Evolutionary conservation across 1,284 basidiomycete species (phyloP).

Genomic region (Phenoliferia sp.): DNA sequence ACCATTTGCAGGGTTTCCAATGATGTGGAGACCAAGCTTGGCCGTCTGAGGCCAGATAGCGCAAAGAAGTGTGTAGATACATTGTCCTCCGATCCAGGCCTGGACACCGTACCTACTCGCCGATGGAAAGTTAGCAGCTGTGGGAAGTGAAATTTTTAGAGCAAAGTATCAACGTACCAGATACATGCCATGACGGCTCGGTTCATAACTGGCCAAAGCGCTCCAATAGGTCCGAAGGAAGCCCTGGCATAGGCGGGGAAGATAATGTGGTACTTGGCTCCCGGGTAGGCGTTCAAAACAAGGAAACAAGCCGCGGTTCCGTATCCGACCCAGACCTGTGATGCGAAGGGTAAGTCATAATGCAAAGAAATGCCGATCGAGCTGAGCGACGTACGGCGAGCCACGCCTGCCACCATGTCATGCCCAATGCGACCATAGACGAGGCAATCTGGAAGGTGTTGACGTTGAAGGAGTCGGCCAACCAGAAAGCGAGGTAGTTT

Average conservation of each 20-base stretch:
- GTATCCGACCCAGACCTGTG: constrained; percentile 39
- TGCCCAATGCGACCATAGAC: constrained; percentile 47
- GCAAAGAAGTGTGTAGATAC: constrained; percentile 64
- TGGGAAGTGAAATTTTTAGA: constrained; percentile 30
- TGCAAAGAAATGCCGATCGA: constrained; percentile 2
- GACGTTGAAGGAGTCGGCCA: constrained; percentile 73
- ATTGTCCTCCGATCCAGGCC: constrained; percentile 71
- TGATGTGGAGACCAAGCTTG: constrained; percentile 57
- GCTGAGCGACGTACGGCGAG: no score
- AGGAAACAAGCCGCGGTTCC: constrained; percentile 66
- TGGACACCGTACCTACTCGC: constrained; percentile 58
- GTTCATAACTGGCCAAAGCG: constrained; percentile 75
- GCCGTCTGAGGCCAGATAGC: constrained; percentile 69
- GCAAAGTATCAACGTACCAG: constrained; percentile 38
- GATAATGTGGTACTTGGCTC: constrained; percentile 50
- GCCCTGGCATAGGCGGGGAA: constrained; percentile 45
- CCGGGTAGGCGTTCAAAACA: constrained; percentile 71
- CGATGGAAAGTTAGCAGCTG: constrained; percentile 59
- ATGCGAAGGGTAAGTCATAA: constrained; percentile 1
- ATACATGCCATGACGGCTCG: constrained; percentile 69
- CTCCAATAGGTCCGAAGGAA: constrained; percentile 62
- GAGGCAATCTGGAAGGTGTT: constrained; percentile 57
- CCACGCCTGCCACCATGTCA: constrained; percentile 76
- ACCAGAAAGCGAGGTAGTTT: constrained; percentile 66
- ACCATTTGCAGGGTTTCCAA: constrained; percentile 60